Evolutionary conservation across 1,284 basidiomycete species (phyloP).

Genomic region (Meira nashicola): DNA sequence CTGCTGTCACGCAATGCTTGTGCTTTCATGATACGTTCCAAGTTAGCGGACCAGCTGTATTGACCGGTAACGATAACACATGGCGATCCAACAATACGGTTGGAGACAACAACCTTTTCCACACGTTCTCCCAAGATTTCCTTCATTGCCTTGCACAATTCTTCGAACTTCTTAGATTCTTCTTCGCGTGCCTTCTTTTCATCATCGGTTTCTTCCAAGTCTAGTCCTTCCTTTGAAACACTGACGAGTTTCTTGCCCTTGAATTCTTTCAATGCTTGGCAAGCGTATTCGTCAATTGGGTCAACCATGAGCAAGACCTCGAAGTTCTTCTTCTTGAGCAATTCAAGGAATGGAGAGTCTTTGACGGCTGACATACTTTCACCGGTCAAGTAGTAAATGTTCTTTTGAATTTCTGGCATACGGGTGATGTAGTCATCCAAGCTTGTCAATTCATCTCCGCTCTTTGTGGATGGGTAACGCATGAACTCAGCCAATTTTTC

Average conservation of each 20-base stretch:
- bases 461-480: slow-evolving; percentile 97
- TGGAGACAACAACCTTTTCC: slow-evolving; percentile 97
- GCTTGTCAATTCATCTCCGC: slow-evolving; percentile 83
- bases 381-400: slow-evolving; percentile 93
- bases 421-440: slow-evolving; percentile 99
- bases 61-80: slow-evolving; percentile 76
- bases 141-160: slow-evolving; percentile 92
- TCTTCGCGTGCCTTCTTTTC: slow-evolving; percentile 90
- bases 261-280: slow-evolving; percentile 98
- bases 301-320: slow-evolving; percentile 93
- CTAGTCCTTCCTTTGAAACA: slow-evolving; percentile 97
- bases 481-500: slow-evolving; percentile 99
- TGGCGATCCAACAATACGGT: slow-evolving; percentile 62
- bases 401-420: slow-evolving; percentile 98
- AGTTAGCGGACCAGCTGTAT: slow-evolving; percentile 99
- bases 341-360: slow-evolving; percentile 98
- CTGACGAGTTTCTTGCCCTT: slow-evolving; percentile 97
- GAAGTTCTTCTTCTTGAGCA: slow-evolving; percentile 99
- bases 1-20: slow-evolving; percentile 97
- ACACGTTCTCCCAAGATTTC: slow-evolving; percentile 98
- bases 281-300: slow-evolving; percentile 60
- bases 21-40: slow-evolving; percentile 99
- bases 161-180: slow-evolving; percentile 77
- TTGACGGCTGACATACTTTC: slow-evolving; percentile 86
- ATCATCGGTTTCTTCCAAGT: slow-evolving; percentile 97